Evolutionary conservation across 1,284 basidiomycete species (phyloP).

Genomic region (Gomphus sp.): DNA sequence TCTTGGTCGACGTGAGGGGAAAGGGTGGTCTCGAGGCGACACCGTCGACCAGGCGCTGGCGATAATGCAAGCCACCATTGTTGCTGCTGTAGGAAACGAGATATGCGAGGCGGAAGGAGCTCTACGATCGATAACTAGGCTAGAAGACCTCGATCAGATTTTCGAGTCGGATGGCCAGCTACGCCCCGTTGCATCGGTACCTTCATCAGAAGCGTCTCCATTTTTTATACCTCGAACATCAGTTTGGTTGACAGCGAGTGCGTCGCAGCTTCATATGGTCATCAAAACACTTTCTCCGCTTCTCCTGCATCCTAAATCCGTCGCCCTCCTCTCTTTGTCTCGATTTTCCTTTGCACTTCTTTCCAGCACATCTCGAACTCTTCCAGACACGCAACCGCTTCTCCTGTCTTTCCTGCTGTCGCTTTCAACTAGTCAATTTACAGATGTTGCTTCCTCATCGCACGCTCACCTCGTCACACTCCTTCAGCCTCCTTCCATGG

Average conservation of each 20-base stretch:
- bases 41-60: constrained; percentile 50
- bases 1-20: constrained; percentile 34
- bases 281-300: constrained; percentile 52
- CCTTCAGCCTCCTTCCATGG: constrained; percentile 30
- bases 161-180: constrained; percentile 13
- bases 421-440: constrained; percentile 45
- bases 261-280: constrained; percentile 62
- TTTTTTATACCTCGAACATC: constrained; percentile 42
- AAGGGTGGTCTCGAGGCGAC: constrained; percentile 57
- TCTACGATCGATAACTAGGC: constrained; percentile 39
- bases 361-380: constrained; percentile 41
- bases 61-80: constrained; percentile 46
- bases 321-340: constrained; percentile 49
- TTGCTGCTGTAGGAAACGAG: constrained; percentile 53
- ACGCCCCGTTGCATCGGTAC: constrained; percentile 9
- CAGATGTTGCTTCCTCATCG: constrained; percentile 45
- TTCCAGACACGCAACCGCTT: constrained; percentile 55
- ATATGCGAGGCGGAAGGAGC: constrained; percentile 55
- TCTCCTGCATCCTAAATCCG: constrained; percentile 54
- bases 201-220: constrained; percentile 17
- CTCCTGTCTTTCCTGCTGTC: constrained; percentile 63
- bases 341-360: constrained; percentile 49
- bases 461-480: constrained; percentile 36
- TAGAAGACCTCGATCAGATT: constrained; percentile 51
- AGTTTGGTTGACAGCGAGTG: constrained; percentile 53